A percentile compares a stretch with the other conserved stretches of the same genome.
These are phyloP conservation scores for Xanthoconium purpureum DNA, from an alignment of 768 basidiomycete genomes.

Conservation along the genomic window DNA sequence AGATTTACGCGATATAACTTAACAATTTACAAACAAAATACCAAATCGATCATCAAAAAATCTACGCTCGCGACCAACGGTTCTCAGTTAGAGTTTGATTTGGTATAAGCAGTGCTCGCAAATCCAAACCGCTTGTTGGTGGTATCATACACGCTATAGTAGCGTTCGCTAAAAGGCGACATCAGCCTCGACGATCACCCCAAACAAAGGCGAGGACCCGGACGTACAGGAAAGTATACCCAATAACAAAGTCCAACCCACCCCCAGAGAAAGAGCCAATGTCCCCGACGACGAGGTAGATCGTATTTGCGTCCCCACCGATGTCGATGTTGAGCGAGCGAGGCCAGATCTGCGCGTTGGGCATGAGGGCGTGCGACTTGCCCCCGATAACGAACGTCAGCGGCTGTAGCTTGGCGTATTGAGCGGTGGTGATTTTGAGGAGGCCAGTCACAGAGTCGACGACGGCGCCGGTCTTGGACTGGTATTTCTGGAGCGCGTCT, in stretches of 20 bases:
- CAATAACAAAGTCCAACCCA: conserved; percentile 19
- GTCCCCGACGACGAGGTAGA: conserved; percentile 31
- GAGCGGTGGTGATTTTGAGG: background rate
- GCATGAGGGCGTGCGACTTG: conserved; percentile 6
- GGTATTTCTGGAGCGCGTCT: background rate
- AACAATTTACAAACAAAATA: too few relatives aligned
- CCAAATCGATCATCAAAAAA: too few relatives aligned
- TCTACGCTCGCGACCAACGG: background rate
- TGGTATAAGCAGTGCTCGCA: conserved; percentile 37
- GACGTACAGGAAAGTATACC: conserved; percentile 17
- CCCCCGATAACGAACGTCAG: background rate
- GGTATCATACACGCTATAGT: conserved; percentile 43
- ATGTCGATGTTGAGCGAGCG: conserved; percentile 30
- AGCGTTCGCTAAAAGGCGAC: conserved; percentile 33
- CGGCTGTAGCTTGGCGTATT: background rate
- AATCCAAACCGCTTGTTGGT: conserved; percentile 39
- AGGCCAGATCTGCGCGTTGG: conserved; percentile 37
- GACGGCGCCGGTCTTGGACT: background rate
- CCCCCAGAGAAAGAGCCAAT: conserved; percentile 6
- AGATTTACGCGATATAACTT: too few relatives aligned
- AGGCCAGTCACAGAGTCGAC: background rate
- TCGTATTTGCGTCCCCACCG: conserved; percentile 21
- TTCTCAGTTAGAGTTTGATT: conserved; percentile 5
- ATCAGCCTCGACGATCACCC: background rate
- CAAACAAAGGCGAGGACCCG: too few relatives aligned